These are phyloP conservation scores for Aspergillus hortae DNA, from an alignment of 2,329 filamentous ascomycete genomes.

Conservation along the genomic window DNA sequence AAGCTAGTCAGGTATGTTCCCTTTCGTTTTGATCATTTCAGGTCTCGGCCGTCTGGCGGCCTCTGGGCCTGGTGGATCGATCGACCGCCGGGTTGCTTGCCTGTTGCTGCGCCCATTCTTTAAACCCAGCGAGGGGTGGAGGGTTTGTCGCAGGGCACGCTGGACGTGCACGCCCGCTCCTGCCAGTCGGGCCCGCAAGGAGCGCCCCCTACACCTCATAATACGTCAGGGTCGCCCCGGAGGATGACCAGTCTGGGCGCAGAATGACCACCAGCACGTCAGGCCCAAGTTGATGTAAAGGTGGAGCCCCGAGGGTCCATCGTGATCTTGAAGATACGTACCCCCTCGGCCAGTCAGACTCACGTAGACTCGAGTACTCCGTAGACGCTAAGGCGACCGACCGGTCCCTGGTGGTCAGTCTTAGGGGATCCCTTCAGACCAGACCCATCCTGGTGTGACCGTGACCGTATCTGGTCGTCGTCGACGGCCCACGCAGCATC, in stretches of 20 bases:
- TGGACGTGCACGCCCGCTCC: not conserved
- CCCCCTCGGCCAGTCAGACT: too few species aligned
- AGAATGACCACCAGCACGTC: constrained; percentile 12
- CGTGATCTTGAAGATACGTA: constrained; percentile 3
- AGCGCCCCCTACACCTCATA: constrained; percentile 16
- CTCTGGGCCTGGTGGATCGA: not conserved
- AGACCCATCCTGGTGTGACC: constrained; percentile 11
- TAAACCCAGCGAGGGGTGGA: too few species aligned
- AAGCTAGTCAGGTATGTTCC: too few species aligned
- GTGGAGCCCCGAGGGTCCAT: not conserved
- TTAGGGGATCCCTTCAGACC: too few species aligned
- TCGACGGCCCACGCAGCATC: constrained; percentile 18
- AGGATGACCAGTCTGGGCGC: constrained; percentile 3
- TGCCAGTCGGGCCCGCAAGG: constrained; percentile 5
- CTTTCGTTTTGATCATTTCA: not conserved
- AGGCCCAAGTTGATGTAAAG: constrained; percentile 12
- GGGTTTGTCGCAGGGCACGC: not conserved
- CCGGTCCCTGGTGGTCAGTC: not conserved
- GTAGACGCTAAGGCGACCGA: too few species aligned
- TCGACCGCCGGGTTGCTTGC: constrained; percentile 4
- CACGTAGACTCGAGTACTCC: too few species aligned
- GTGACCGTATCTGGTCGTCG: constrained; percentile 1
- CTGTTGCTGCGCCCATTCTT: not conserved
- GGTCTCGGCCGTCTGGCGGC: constrained; percentile 6
- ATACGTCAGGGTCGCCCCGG: constrained; percentile 18